Percentiles rank a stretch among this genome's conserved stretches.
Conservation (phyloP, 805 yeast genomes). For the Yarrowia sp. region DNA sequence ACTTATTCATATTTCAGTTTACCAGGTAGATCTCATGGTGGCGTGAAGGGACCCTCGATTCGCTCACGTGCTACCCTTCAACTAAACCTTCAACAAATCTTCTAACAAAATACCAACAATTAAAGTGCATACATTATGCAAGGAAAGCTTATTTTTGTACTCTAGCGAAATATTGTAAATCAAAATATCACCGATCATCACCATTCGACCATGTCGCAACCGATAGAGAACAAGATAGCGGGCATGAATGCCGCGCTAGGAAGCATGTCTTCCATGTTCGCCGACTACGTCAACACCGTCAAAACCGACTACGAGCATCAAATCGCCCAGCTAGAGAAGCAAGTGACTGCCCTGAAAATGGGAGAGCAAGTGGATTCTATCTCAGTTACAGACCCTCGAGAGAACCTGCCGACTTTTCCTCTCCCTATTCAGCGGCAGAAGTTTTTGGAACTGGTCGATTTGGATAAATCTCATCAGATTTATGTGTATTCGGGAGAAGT, state of each 20-base stretch:
- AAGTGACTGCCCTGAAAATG: constrained; percentile 16
- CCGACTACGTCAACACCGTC: constrained; percentile 25
- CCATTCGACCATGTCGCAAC: constrained; percentile 5
- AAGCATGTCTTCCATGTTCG: constrained; percentile 23
- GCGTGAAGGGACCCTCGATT: no score
- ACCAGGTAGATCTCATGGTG: no score
- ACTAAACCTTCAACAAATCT: background rate
- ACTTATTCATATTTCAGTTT: no score
- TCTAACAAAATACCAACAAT: background rate
- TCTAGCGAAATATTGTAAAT: background rate
- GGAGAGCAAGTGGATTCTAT: constrained; percentile 18
- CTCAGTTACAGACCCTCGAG: constrained; percentile 14
- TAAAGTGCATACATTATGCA: background rate
- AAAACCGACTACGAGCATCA: constrained; percentile 24
- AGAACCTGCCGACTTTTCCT: constrained; percentile 12
- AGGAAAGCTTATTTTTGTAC: background rate
- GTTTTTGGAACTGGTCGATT: constrained; percentile 8
- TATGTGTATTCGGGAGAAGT: constrained; percentile 17
- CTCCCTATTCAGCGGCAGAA: constrained; percentile 14
- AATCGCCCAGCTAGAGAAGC: constrained; percentile 17
- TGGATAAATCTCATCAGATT: background rate
- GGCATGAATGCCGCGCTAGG: constrained; percentile 19
- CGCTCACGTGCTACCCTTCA: no score
- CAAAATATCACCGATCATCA: background rate
- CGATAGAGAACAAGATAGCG: constrained; percentile 16